Evolutionary conservation across 176 grass and related monocot species (phyloP).

Genomic region (Alloteropsis semialata): DNA sequence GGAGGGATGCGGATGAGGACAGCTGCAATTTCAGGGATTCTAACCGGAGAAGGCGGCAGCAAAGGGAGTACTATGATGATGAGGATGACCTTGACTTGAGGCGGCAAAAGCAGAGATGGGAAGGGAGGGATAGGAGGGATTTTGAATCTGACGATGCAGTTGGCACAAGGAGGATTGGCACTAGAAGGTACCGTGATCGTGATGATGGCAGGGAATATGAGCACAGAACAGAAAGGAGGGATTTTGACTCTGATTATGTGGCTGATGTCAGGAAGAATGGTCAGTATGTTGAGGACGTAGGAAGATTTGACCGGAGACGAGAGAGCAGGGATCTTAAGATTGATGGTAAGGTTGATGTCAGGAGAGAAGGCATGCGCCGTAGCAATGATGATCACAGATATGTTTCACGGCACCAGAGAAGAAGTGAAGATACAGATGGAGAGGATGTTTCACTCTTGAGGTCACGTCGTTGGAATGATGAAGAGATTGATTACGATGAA

Average conservation of each 20-base stretch:
- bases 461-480: not conserved
- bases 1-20: constrained; percentile 23
- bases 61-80: constrained; percentile 37
- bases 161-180: not conserved
- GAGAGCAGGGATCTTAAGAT: constrained; percentile 18
- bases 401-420: not conserved
- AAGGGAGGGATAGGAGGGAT: constrained; percentile 20
- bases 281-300: constrained; percentile 22
- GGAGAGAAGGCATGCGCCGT: constrained; percentile 6
- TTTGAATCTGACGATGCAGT: constrained; percentile 11
- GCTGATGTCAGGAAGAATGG: constrained; percentile 23
- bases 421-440: constrained; percentile 2
- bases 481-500: constrained; percentile 20
- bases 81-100: constrained; percentile 36
- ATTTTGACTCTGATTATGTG: constrained; percentile 34
- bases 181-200: constrained; percentile 17
- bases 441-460: constrained; percentile 23
- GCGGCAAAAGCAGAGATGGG: constrained; percentile 21
- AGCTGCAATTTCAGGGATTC: constrained; percentile 30
- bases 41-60: constrained; percentile 25
- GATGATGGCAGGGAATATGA: constrained; percentile 33
- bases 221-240: constrained; percentile 18
- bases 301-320: constrained; percentile 31
- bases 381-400: constrained; percentile 24
- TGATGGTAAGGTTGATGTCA: constrained; percentile 25